Evolutionary conservation across 768 basidiomycete species (phyloP), one percentile per base, ranked within the genome.

Genomic region (Hemileccinum rubropunctum): DNA sequence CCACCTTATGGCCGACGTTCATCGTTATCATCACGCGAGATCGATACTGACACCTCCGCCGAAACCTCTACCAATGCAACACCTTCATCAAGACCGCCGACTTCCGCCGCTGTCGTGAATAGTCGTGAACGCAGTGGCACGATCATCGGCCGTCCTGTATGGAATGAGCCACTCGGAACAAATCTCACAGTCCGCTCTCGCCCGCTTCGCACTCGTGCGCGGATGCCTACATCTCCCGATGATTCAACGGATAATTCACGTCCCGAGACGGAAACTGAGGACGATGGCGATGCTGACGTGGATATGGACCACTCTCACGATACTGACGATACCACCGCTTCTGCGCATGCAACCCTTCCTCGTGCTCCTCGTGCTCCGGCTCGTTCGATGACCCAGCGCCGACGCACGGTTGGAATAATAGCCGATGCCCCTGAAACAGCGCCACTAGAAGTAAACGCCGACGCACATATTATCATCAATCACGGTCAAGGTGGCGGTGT

Each of bases 241-340:
- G 65, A 68, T 44, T 75, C 75, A 1, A 72, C 74, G 0, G 73
- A 74, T 28, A 78, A 73, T n/a, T 82, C 83, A 0, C 72, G 84
- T 12, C 75, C 83, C 0, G 84, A 87, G 50, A 85, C 86, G 0
- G 88, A 91, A 68, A 85, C 87, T 0, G 89, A 94, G 63, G 86
- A 87, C 43, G 87, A 88, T 40, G 83, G 76, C 21, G 87, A 67
- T n/a, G 57, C 30, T 10, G 66, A 88, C 45, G 76, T 73, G 2
- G 80, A 79, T 45, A 78, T 80, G 72, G 80, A 78, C 44, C 67
- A 58, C 48, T 50, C 69, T 58, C 61, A 64, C 41, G 70, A 71
- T 45, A 61, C 64, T 17, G 69, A 69, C 49, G 67, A 72, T 39
- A 59, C 60, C 47, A 58, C 37, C 45, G 48, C 48, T 47, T 51